phyloP scores from a whole-genome alignment of 2,329 filamentous ascomycete genomes.

The Talaromyces rugulosus region DNA sequence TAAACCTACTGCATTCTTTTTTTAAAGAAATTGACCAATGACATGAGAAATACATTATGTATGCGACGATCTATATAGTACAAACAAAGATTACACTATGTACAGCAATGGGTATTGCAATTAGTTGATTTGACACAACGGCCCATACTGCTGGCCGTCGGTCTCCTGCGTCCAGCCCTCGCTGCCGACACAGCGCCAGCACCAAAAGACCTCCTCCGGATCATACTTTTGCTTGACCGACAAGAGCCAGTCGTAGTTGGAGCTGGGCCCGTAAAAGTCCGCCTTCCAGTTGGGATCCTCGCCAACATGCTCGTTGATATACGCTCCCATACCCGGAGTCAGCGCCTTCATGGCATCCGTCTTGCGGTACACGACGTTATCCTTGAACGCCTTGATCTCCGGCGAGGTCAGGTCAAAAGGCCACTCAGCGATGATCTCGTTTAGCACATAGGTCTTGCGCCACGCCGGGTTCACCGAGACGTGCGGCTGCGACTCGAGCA shows the following conservation, averaged over 20 bases:
- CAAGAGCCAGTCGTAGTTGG: conserved; percentile 35
- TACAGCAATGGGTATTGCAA: not conserved
- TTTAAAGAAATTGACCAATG: not conserved
- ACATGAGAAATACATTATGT: no score
- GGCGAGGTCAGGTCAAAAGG: conserved; percentile 32
- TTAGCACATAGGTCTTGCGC: conserved; percentile 27
- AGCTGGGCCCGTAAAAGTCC: conserved; percentile 36
- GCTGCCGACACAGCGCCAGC: conserved; percentile 34
- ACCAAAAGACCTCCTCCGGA: conserved; percentile 37
- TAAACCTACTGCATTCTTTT: not conserved
- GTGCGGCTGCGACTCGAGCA: conserved; percentile 21
- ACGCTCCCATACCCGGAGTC: conserved; percentile 36
- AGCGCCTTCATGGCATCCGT: conserved; percentile 36
- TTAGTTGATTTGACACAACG: not conserved
- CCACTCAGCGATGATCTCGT: conserved; percentile 32
- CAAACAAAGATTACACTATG: no score
- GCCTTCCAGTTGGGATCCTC: conserved; percentile 37
- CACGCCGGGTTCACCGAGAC: conserved; percentile 37
- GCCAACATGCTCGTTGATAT: conserved; percentile 42
- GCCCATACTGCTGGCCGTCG: not conserved
- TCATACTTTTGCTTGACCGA: conserved; percentile 41
- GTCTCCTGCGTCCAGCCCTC: conserved; percentile 26
- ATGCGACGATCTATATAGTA: no score
- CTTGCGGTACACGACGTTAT: conserved; percentile 34
- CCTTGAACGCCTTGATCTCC: conserved; percentile 30